These are phyloP conservation scores for Umbelopsis isabellina DNA, from an alignment of 192 early-diverging fungal species.

Conservation along the genomic window DNA sequence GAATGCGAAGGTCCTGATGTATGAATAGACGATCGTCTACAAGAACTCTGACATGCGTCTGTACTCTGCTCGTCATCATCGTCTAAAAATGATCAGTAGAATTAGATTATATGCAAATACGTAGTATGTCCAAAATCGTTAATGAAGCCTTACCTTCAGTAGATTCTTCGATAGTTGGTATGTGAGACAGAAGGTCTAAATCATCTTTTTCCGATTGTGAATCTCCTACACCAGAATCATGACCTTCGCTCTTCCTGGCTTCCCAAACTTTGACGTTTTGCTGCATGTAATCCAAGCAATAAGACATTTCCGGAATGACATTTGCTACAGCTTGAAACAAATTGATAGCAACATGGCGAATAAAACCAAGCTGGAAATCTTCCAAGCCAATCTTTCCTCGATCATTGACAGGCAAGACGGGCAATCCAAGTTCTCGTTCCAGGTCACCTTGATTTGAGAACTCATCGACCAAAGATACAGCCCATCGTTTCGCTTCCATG, in stretches of 20 bases:
- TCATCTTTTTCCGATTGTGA: conserved; percentile 21
- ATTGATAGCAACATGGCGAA: conserved; percentile 50
- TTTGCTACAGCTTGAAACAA: conserved; percentile 49
- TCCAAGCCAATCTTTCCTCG: conserved; percentile 44
- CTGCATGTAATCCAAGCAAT: conserved; percentile 40
- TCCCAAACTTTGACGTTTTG: conserved; percentile 40
- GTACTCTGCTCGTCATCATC: not conserved
- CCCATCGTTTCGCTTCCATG: conserved; percentile 72
- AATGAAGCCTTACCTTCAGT: not conserved
- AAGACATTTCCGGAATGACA: conserved; percentile 45
- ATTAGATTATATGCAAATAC: no score
- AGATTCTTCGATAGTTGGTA: conserved; percentile 7
- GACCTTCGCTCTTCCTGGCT: conserved; percentile 17
- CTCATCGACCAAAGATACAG: conserved; percentile 67
- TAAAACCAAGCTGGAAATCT: conserved; percentile 57
- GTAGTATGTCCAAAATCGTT: not conserved
- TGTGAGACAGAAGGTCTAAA: conserved; percentile 10
- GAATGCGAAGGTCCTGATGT: not conserved
- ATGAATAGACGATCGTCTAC: conserved; percentile 8
- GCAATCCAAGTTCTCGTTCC: conserved; percentile 71
- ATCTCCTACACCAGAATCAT: conserved; percentile 18
- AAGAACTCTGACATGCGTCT: not conserved
- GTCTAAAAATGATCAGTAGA: not conserved
- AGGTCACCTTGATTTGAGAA: conserved; percentile 76
- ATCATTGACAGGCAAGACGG: conserved; percentile 53